Evolutionary conservation across 768 basidiomycete genomes (phyloP), one percentile per base, ranked within the genome.

Genomic region (Dentipellis fragilis): DNA sequence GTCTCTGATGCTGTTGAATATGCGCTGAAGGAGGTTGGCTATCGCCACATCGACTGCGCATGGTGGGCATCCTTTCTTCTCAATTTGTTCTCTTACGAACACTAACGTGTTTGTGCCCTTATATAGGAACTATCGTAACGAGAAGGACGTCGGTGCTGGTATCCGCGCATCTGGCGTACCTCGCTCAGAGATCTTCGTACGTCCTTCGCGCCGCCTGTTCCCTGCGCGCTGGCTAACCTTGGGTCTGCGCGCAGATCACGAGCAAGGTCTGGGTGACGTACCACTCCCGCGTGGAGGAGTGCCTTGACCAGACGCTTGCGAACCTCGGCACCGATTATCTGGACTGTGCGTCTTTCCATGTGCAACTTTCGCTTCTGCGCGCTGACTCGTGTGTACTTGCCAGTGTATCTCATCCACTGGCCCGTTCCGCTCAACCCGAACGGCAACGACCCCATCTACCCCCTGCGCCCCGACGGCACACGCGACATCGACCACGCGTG

Each of bases 321-420:
- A 82, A 83, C 63, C 81, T 95, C 35, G 89, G 85, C n/a, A 80
- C 79, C 35, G 84, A 90, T 72, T 93, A 93, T 69, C 78, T 94
- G 22, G 92, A 94, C 58, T 73, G 87, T 84, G 63, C 67, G 77
- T 72, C 59, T 17, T 22, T n/a, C 21, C 21, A 21, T 4, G 11
- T 14, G 6, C n/a, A n/a, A 9, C 14, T 9, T 45, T 45, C n/a
- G 14, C 42, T 11, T 17, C 1, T n/a, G n/a, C 42, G 19, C 14
- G 42, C 42, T 45, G 42, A n/a, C 42, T n/a, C 40, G 10, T 45
- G 29, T 6, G 29, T 19, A 4, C 3, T 16, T 17, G 62, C 55
- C 29, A 58, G 78, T 87, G 55, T 86, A 84, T 63, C 76, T 89
- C 23, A 67, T 90, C 19, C 88, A 90, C 66, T 92, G 89, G 89